Evolutionary conservation across 2,329 filamentous ascomycete species (phyloP).

Genomic region (Dryadomyces quercus-mongolicae): DNA sequence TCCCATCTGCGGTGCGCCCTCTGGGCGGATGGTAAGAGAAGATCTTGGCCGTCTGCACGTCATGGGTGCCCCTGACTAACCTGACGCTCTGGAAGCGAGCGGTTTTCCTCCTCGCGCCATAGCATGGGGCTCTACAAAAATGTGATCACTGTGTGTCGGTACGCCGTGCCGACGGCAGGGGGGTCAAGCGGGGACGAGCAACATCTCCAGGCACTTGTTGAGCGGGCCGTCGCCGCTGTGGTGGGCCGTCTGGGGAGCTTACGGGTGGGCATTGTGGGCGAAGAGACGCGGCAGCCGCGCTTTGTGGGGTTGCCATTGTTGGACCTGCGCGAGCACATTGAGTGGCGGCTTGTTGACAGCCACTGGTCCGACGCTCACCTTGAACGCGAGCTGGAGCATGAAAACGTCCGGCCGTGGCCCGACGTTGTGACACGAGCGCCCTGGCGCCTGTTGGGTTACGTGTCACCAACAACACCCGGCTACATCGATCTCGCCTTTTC

Average conservation of each 20-base stretch:
- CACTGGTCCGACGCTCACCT: slow-evolving; percentile 19
- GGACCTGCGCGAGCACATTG: slow-evolving; percentile 29
- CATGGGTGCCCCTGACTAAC: no score
- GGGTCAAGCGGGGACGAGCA: not conserved
- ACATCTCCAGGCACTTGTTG: slow-evolving; percentile 16
- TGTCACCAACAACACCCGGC: slow-evolving; percentile 8
- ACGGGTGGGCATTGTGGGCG: slow-evolving; percentile 32
- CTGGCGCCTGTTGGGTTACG: slow-evolving; percentile 33
- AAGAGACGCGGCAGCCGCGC: slow-evolving; percentile 28
- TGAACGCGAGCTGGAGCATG: slow-evolving; percentile 22
- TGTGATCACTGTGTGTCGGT: slow-evolving; percentile 33
- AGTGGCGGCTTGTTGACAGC: slow-evolving; percentile 15
- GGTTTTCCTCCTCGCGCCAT: slow-evolving; percentile 33
- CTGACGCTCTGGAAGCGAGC: slow-evolving; percentile 22
- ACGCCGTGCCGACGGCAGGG: slow-evolving; percentile 15
- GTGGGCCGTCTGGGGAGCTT: slow-evolving; percentile 33
- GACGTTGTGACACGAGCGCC: slow-evolving; percentile 27
- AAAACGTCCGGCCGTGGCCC: slow-evolving; percentile 29
- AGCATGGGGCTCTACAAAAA: slow-evolving; percentile 33
- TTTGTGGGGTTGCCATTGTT: slow-evolving; percentile 32
- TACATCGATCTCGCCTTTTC: slow-evolving; percentile 31
- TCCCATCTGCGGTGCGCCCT: slow-evolving; percentile 1
- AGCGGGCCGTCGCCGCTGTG: slow-evolving; percentile 26
- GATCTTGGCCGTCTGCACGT: not conserved
- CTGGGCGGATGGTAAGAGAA: slow-evolving; percentile 7